A percentile compares a stretch with the other conserved stretches of the same genome.
These are phyloP conservation scores for Calendula officinalis DNA, from an alignment of 129 eudicot genomes.

Conservation along the genomic window DNA sequence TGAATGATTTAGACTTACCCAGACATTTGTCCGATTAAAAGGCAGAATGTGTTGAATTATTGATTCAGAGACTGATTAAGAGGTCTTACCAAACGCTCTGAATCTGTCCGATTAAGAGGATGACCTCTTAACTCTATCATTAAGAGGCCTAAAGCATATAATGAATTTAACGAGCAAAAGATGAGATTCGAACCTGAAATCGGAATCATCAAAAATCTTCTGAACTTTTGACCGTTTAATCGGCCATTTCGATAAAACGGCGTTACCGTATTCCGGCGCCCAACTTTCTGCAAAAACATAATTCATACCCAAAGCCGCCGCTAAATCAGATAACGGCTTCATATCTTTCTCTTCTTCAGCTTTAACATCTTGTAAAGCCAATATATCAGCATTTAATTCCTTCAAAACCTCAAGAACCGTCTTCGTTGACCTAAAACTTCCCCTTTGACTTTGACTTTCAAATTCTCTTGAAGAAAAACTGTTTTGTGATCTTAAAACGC, in stretches of 20 bases:
- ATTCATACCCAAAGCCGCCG: conserved; percentile 88
- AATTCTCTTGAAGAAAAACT: conserved; percentile 36
- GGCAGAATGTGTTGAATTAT: too few relatives aligned
- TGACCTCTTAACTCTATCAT: too few relatives aligned
- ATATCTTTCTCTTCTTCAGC: conserved; percentile 91
- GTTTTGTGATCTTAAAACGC: conserved; percentile 40
- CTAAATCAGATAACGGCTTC: conserved; percentile 89
- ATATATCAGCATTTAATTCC: conserved; percentile 84
- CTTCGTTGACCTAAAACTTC: conserved; percentile 38
- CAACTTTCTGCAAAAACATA: conserved; percentile 97
- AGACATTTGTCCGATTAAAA: too few relatives aligned
- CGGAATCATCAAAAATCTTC: conserved; percentile 84
- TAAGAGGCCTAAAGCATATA: too few relatives aligned
- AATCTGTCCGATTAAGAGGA: too few relatives aligned
- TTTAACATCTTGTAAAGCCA: conserved; percentile 92
- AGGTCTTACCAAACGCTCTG: too few relatives aligned
- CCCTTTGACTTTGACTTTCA: conserved; percentile 25
- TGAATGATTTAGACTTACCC: too few relatives aligned
- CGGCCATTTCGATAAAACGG: conserved; percentile 88
- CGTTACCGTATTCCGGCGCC: conserved; percentile 98
- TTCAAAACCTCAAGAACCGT: conserved; percentile 72
- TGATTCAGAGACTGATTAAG: too few relatives aligned
- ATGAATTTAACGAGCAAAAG: too few relatives aligned
- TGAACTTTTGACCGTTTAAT: conserved; percentile 76
- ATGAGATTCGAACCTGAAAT: conserved; percentile 70